A percentile compares a stretch with the other conserved stretches of the same genome.
Evolutionary conservation across 2,329 filamentous ascomycete species (phyloP).

Genomic region (Apiospora phragmitis): DNA sequence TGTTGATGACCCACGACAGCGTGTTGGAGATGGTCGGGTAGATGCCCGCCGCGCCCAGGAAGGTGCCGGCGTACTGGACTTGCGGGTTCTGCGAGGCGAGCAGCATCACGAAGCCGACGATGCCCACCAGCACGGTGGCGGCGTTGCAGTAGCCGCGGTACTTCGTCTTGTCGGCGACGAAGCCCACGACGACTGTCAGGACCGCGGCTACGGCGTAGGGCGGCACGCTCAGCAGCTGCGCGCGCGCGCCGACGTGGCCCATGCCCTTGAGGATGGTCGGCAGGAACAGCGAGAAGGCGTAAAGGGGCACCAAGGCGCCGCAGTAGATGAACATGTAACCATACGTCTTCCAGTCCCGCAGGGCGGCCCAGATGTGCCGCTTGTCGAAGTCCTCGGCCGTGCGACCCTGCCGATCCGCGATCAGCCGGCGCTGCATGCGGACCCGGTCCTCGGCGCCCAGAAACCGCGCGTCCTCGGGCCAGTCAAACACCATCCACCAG

Average conservation of each 20-base stretch:
- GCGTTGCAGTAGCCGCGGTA: slow-evolving; percentile 82
- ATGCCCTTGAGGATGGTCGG: slow-evolving; percentile 71
- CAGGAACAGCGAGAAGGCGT: slow-evolving; percentile 76
- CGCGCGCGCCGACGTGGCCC: slow-evolving; percentile 50
- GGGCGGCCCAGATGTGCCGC: slow-evolving; percentile 68
- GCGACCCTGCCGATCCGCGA: slow-evolving; percentile 69
- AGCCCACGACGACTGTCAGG: slow-evolving; percentile 63
- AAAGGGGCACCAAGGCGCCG: slow-evolving; percentile 70
- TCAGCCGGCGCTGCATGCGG: slow-evolving; percentile 71
- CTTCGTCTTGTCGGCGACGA: slow-evolving; percentile 71
- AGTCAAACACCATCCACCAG: slow-evolving; percentile 51
- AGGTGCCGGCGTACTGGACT: slow-evolving; percentile 80
- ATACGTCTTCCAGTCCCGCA: slow-evolving; percentile 85
- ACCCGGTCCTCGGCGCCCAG: slow-evolving; percentile 58
- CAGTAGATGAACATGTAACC: slow-evolving; percentile 74
- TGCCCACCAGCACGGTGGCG: slow-evolving; percentile 64
- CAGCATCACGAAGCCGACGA: slow-evolving; percentile 81
- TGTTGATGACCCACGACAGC: slow-evolving; percentile 85
- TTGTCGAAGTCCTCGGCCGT: slow-evolving; percentile 74
- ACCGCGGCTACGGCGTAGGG: slow-evolving; percentile 75
- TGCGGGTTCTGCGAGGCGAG: slow-evolving; percentile 62
- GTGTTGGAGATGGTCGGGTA: slow-evolving; percentile 87
- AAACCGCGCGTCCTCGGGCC: slow-evolving; percentile 43
- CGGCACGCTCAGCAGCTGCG: slow-evolving; percentile 73
- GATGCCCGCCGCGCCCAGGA: slow-evolving; percentile 83